Percentiles rank a stretch among this genome's conserved stretches.
Conservation (phyloP, 352 stramenopile species). For the Aphanomyces astaci region DNA sequence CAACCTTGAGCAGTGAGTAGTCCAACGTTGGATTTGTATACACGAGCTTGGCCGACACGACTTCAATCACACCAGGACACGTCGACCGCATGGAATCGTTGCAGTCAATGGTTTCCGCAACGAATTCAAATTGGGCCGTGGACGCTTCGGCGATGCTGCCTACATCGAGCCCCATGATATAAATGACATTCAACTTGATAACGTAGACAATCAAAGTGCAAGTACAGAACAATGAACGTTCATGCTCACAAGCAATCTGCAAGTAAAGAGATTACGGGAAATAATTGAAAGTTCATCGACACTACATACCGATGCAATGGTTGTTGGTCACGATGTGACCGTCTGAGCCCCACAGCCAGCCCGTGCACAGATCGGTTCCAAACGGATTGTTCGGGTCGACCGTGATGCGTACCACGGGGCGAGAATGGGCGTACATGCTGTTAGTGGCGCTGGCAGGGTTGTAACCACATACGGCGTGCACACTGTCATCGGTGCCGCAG, state of each 20-base stretch:
- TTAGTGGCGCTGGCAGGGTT: background rate
- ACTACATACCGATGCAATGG: conserved; percentile 42
- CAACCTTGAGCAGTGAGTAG: conserved; percentile 53
- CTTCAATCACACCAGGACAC: conserved; percentile 39
- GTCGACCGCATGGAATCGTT: conserved; percentile 30
- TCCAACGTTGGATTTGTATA: conserved; percentile 41
- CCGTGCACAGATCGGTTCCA: conserved; percentile 34
- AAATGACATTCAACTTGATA: background rate
- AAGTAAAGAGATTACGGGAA: too few relatives aligned
- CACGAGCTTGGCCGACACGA: conserved; percentile 40
- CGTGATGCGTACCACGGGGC: conserved; percentile 9
- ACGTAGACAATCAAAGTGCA: too few relatives aligned
- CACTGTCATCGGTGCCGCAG: conserved; percentile 13
- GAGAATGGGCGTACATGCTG: conserved; percentile 2
- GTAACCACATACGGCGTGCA: conserved; percentile 9
- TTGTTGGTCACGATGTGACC: conserved; percentile 66
- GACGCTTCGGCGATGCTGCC: conserved; percentile 31
- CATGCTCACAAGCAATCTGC: too few relatives aligned
- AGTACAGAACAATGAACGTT: too few relatives aligned
- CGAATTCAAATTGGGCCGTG: conserved; percentile 49
- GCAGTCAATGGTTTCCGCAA: conserved; percentile 32
- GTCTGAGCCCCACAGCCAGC: conserved; percentile 49
- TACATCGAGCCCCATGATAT: background rate
- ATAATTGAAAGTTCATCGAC: background rate
- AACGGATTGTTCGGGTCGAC: conserved; percentile 7